Percentiles rank a stretch among this genome's conserved stretches.
Conservation (phyloP, 139 green algal genomes). For the Asterochloris sp. region DNA sequence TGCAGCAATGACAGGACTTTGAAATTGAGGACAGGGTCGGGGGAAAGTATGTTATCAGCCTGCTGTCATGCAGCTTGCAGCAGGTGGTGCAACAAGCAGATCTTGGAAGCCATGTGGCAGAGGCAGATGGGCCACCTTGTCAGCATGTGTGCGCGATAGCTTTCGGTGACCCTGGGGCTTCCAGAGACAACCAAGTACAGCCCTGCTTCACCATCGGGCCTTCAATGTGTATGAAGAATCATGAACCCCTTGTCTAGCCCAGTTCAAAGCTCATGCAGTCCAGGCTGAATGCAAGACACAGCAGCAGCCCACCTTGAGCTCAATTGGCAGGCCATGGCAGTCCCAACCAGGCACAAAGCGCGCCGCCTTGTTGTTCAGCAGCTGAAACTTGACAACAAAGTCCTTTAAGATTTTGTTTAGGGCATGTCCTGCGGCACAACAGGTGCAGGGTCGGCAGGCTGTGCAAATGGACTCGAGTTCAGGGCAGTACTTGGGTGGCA, state of each 20-base stretch:
- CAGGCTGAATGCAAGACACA: no score
- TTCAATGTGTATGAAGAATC: not conserved
- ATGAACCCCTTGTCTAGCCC: not conserved
- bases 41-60: no score
- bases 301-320: conserved; percentile 82
- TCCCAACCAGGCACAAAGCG: conserved; percentile 96
- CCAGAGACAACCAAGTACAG: not conserved
- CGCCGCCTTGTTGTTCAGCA: conserved; percentile 63
- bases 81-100: no score
- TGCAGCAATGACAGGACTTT: no score
- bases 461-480: not conserved
- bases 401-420: conserved; percentile 99
- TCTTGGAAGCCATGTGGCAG: no score
- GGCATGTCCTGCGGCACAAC: conserved; percentile 71
- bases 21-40: no score
- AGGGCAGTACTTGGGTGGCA: not conserved
- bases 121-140: no score
- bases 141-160: no score
- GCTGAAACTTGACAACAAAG: conserved; percentile 84
- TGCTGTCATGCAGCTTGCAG: no score
- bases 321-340: conserved; percentile 97
- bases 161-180: not conserved
- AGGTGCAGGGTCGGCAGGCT: not conserved
- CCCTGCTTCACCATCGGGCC: not conserved
- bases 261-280: not conserved